Percentiles rank a stretch among this genome's conserved stretches.
These are phyloP conservation scores for Sutorius australiensis DNA, from an alignment of 768 basidiomycete genomes.

Conservation along the genomic window DNA sequence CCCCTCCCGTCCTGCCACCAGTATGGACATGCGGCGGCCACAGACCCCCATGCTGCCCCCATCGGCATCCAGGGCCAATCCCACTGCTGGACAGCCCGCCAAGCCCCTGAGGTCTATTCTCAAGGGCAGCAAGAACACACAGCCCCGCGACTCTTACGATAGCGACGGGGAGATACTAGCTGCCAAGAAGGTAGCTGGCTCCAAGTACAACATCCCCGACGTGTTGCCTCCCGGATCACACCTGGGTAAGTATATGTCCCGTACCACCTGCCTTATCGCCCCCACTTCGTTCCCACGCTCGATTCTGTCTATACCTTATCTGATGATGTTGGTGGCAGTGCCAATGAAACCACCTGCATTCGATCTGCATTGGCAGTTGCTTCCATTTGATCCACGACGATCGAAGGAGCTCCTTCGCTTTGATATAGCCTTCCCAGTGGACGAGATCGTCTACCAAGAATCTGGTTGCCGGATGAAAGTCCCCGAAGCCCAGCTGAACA, in stretches of 20 bases:
- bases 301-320: constrained; percentile 19
- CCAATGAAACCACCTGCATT: constrained; percentile 40
- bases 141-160: constrained; percentile 23
- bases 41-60: constrained; percentile 18
- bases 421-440: constrained; percentile 48
- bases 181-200: constrained; percentile 20
- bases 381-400: constrained; percentile 36
- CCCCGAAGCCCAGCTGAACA: constrained; percentile 38
- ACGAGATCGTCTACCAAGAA: constrained; percentile 23
- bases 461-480: constrained; percentile 25
- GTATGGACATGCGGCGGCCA: constrained; percentile 14
- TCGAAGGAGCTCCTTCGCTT: constrained; percentile 42
- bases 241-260: constrained; percentile 21
- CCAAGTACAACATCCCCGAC: constrained; percentile 21
- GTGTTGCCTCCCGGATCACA: constrained; percentile 22
- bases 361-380: constrained; percentile 47
- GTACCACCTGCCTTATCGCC: not conserved
- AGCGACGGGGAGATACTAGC: constrained; percentile 27
- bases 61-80: constrained; percentile 17
- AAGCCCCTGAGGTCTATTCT: constrained; percentile 29
- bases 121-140: constrained; percentile 22
- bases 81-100: constrained; percentile 20
- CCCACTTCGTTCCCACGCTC: not conserved
- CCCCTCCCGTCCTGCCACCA: constrained; percentile 16
- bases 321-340: constrained; percentile 32